Evolutionary conservation across 805 yeast species (phyloP).

Genomic region (Ogataea thermomethanolica): DNA sequence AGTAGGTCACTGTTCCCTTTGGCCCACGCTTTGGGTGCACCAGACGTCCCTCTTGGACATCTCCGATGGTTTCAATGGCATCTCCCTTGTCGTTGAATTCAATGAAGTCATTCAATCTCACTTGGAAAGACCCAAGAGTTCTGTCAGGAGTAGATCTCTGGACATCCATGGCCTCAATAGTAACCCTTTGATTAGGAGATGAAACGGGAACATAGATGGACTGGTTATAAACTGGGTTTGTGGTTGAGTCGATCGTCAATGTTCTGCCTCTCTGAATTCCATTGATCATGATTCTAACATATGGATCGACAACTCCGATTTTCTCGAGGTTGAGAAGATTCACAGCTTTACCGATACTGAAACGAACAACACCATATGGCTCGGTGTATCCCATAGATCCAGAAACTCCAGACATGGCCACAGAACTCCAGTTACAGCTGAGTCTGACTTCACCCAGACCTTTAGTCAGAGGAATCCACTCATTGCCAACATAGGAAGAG

Average conservation of each 20-base stretch:
- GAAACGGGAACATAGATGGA: conserved; percentile 77
- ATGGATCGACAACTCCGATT: conserved; percentile 91
- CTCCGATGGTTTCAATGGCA: conserved; percentile 56
- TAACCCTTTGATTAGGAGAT: conserved; percentile 75
- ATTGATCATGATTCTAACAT: conserved; percentile 73
- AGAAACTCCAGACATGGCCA: conserved; percentile 59
- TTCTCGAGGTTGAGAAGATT: conserved; percentile 81
- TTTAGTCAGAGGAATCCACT: conserved; percentile 68
- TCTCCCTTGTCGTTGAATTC: conserved; percentile 62
- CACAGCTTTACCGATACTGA: conserved; percentile 65
- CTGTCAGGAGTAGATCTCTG: conserved; percentile 78
- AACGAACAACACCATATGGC: conserved; percentile 89
- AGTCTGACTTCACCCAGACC: conserved; percentile 73
- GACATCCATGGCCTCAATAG: conserved; percentile 90
- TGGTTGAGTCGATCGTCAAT: conserved; percentile 56
- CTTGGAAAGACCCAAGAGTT: conserved; percentile 76
- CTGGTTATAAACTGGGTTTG: conserved; percentile 84
- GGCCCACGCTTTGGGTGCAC: conserved; percentile 71
- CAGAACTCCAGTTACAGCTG: conserved; percentile 82
- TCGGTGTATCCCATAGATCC: conserved; percentile 83
- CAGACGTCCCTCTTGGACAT: conserved; percentile 57
- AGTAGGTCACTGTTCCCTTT: conserved; percentile 74
- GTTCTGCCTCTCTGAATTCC: conserved; percentile 79
- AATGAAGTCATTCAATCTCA: conserved; percentile 65
- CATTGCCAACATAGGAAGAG: conserved; percentile 70